Conservation (phyloP, 2,329 filamentous ascomycete species). For the Talaromyces funiculosus region DNA sequence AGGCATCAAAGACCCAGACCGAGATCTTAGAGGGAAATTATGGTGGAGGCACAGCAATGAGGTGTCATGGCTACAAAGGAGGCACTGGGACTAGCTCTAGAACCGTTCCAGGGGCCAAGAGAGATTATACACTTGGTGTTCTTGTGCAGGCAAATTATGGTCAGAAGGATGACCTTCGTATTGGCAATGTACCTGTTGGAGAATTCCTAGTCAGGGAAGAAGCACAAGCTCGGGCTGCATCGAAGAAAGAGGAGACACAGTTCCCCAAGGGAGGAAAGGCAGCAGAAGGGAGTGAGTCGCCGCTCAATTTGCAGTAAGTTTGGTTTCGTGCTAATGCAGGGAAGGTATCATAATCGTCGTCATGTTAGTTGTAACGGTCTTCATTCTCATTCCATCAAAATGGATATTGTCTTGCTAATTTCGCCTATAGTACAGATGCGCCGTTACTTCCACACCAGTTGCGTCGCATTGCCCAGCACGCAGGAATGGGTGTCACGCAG, state of each 20-base stretch:
- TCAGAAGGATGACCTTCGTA: neutral
- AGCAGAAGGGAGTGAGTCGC: neutral
- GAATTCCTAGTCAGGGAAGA: neutral
- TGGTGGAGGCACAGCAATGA: slow-evolving; percentile 6
- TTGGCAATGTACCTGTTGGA: neutral
- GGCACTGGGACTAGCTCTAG: slow-evolving; percentile 6
- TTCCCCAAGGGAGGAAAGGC: neutral
- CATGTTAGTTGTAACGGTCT: neutral
- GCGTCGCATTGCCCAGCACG: slow-evolving; percentile 2
- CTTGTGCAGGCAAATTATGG: neutral
- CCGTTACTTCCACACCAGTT: slow-evolving; percentile 7
- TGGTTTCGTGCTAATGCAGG: neutral
- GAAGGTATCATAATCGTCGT: neutral
- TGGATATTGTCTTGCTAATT: neutral
- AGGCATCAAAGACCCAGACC: neutral
- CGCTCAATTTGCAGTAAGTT: neutral
- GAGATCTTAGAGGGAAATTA: slow-evolving; percentile 4
- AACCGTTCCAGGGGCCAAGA: neutral
- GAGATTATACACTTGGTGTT: slow-evolving; percentile 1
- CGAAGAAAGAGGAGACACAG: neutral
- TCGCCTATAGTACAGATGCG: neutral
- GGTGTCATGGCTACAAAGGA: slow-evolving; percentile 10
- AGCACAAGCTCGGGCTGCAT: neutral
- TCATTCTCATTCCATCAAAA: too few species aligned
- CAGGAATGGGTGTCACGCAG: neutral